These are phyloP conservation scores for Curvularia lunata DNA, from an alignment of 2,329 filamentous ascomycete genomes.

Conservation along the genomic window DNA sequence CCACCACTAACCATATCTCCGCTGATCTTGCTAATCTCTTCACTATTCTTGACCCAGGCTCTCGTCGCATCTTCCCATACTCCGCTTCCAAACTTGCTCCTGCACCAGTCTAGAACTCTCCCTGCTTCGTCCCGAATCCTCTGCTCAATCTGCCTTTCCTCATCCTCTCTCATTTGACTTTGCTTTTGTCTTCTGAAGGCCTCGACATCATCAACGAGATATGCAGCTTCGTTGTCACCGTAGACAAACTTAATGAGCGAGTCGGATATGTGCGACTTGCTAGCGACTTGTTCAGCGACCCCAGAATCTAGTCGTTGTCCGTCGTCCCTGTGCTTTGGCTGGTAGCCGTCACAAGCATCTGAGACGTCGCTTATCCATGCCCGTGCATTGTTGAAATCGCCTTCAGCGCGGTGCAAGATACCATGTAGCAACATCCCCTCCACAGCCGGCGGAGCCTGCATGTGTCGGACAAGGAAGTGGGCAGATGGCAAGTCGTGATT, in stretches of 20 bases:
- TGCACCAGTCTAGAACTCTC: slow-evolving; percentile 53
- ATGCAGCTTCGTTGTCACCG: slow-evolving; percentile 21
- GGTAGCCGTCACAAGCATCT: slow-evolving; percentile 43
- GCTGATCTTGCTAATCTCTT: slow-evolving; percentile 51
- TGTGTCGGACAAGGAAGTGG: slow-evolving; percentile 61
- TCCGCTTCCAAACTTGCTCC: slow-evolving; percentile 53
- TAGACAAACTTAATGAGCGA: slow-evolving; percentile 31
- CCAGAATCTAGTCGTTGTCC: slow-evolving; percentile 23
- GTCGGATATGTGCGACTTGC: slow-evolving; percentile 8
- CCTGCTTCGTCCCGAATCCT: slow-evolving; percentile 50
- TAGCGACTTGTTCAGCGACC: slow-evolving; percentile 10
- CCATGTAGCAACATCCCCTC: slow-evolving; percentile 61
- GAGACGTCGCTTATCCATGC: slow-evolving; percentile 57
- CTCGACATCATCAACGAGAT: slow-evolving; percentile 50
- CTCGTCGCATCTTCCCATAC: slow-evolving; percentile 53
- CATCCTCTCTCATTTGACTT: slow-evolving; percentile 23
- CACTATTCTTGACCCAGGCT: slow-evolving; percentile 52
- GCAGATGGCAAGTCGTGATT: slow-evolving; percentile 59
- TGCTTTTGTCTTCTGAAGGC: slow-evolving; percentile 40
- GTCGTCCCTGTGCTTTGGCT: slow-evolving; percentile 30
- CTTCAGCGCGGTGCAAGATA: slow-evolving; percentile 59
- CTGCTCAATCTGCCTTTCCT: slow-evolving; percentile 38
- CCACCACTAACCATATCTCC: slow-evolving; percentile 54
- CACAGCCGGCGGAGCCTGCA: slow-evolving; percentile 56
- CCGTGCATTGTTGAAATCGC: slow-evolving; percentile 57